Conservation (phyloP, 345 rosid species). For the Lumnitzera racemosa region DNA sequence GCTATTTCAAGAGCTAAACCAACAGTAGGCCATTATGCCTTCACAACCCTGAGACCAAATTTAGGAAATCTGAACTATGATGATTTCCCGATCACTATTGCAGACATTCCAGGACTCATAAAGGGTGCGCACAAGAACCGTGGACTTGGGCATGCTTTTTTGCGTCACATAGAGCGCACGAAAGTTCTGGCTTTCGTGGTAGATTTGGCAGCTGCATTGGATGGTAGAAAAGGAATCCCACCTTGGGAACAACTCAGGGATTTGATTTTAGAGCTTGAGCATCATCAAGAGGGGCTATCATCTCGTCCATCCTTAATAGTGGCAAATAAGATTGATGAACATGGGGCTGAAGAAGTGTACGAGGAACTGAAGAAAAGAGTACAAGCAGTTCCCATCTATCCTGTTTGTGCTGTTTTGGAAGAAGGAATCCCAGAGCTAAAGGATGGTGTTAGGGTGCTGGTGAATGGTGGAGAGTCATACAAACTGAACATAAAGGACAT, state of each 20-base stretch:
- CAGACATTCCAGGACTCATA: conserved; percentile 92
- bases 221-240: conserved; percentile 58
- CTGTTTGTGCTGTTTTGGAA: conserved; percentile 72
- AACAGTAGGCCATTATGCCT: conserved; percentile 73
- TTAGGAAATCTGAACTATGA: conserved; percentile 74
- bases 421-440: conserved; percentile 80
- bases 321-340: conserved; percentile 86
- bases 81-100: conserved; percentile 79
- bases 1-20: conserved; percentile 85
- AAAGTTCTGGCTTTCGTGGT: conserved; percentile 87
- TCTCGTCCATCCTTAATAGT: conserved; percentile 63
- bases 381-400: conserved; percentile 46
- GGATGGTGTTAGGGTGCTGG: conserved; percentile 68
- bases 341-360: conserved; percentile 50
- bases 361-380: conserved; percentile 63
- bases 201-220: conserved; percentile 72
- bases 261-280: conserved; percentile 71
- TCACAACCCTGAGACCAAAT: conserved; percentile 85
- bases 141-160: conserved; percentile 87
- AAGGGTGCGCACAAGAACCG: conserved; percentile 80
- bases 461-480: conserved; percentile 31
- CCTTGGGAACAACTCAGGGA: conserved; percentile 88
- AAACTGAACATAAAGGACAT: conserved; percentile 42
- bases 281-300: conserved; percentile 75
- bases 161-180: conserved; percentile 91